Conservation (phyloP, 495 filamentous ascomycete species). For the Aspergillus ellipticus region DNA sequence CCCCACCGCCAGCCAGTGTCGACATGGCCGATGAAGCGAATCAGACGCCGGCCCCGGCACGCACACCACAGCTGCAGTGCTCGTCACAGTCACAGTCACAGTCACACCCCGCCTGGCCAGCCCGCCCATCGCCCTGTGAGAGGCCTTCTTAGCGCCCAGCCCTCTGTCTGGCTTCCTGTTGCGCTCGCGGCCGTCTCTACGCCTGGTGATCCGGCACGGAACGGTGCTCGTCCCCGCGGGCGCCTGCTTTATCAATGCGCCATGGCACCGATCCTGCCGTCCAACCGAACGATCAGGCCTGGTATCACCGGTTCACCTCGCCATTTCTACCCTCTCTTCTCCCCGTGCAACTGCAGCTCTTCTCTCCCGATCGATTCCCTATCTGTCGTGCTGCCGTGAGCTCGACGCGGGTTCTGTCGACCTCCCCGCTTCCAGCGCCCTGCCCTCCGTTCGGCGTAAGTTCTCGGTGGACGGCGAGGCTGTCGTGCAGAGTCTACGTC, state of each 20-base stretch:
- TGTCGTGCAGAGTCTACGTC: neutral
- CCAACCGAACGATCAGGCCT: constrained; percentile 1
- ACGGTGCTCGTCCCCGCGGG: neutral
- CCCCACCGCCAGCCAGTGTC: too few relatives aligned
- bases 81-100: constrained; percentile 46
- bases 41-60: constrained; percentile 19
- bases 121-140: constrained; percentile 17
- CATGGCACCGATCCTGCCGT: constrained; percentile 7
- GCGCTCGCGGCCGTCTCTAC: too few relatives aligned
- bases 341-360: neutral
- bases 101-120: constrained; percentile 26
- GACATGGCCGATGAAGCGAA: neutral
- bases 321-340: constrained; percentile 2
- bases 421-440: neutral
- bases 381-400: constrained; percentile 2
- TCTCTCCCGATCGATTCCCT: neutral
- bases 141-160: constrained; percentile 13
- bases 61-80: constrained; percentile 24
- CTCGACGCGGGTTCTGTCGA: constrained; percentile 6
- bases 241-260: constrained; percentile 4
- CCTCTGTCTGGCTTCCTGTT: neutral
- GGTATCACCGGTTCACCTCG: neutral
- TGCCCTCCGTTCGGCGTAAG: neutral
- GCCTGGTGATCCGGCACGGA: constrained; percentile 2
- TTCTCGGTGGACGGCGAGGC: neutral